A percentile compares a stretch with the other conserved stretches of the same genome.
These are phyloP conservation scores for Luzula sylvatica DNA, from an alignment of 176 grass and related monocot genomes.

Conservation along the genomic window DNA sequence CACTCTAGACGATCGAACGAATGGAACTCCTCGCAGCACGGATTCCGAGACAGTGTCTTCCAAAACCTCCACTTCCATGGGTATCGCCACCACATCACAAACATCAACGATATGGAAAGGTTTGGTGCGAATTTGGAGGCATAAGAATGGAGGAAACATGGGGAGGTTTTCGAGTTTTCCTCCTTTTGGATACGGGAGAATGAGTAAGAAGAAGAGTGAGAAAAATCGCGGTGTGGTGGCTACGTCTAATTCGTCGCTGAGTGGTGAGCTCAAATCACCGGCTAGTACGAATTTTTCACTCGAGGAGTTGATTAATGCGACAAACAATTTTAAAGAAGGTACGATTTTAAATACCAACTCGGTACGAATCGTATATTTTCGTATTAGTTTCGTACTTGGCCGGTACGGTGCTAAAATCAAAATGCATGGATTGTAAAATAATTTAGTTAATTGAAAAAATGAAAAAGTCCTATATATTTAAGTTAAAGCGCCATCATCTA, in stretches of 20 bases:
- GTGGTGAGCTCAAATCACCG: slow-evolving; percentile 12
- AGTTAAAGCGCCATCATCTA: not conserved
- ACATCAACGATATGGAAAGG: slow-evolving; percentile 28
- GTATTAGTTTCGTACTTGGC: too few relatives aligned
- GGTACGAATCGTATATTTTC: too few relatives aligned
- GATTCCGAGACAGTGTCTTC: slow-evolving; percentile 15
- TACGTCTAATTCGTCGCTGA: not conserved
- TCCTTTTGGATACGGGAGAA: slow-evolving; percentile 8
- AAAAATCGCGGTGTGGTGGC: slow-evolving; percentile 8
- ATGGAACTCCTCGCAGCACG: not conserved
- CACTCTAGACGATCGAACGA: not conserved
- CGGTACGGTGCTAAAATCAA: too few relatives aligned
- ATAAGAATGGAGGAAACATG: slow-evolving; percentile 14
- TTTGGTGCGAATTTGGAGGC: slow-evolving; percentile 24
- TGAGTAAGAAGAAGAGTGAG: slow-evolving; percentile 16
- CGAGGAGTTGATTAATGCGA: slow-evolving; percentile 40
- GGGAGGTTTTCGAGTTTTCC: slow-evolving; percentile 26
- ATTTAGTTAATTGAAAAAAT: too few relatives aligned
- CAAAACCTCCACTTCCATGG: slow-evolving; percentile 7
- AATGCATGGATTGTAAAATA: too few relatives aligned
- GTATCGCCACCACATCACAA: too few relatives aligned
- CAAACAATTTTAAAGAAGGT: slow-evolving; percentile 50
- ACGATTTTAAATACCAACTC: too few relatives aligned
- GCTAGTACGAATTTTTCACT: slow-evolving; percentile 42
- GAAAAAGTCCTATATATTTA: too few relatives aligned